Evolutionary conservation across 495 filamentous ascomycete species (phyloP), one percentile per base, ranked within the genome.

Genomic region (Penicillium turbatum): DNA sequence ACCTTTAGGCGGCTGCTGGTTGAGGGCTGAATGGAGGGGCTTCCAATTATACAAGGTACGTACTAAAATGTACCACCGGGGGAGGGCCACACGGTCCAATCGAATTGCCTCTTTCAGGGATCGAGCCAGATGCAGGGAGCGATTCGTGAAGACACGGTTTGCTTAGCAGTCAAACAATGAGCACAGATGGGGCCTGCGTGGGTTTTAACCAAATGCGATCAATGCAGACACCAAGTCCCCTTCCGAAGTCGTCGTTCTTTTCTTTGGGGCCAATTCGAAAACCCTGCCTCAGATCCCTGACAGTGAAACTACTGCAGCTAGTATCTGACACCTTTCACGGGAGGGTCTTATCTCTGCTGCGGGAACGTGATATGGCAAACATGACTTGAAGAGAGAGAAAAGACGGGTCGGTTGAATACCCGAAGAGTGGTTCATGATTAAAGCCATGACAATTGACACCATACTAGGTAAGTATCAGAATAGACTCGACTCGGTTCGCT

Each of bases 11-110:
- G 60, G 57, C 61, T 64, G 66, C 68, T 35, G 21, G 32, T 2
- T 53, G 60, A 64, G 40, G 39, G 47, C 48, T 62, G 53, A 57
- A 51, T 57, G 57, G 56, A 59, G 53, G 66, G 64, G 57, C 54
- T 51, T 35, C 55, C 55, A 51, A 54, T 61, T 40, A 61, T 66
- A 62, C 59, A 54, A 56, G 49, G 45, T 59, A 49, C 59, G 64
- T 64, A 65, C 70, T 63, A 64, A 68, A 58, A 57, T 53, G 65
- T 62, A 64, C 64, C 48, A 64, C 63, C 48, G 60, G 56, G 35
- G 39, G 53, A 61, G 31, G 38, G 52, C 62, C 53, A 50, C 10
- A 51, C 57, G 60, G 54, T 54, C 57, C 52, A 64, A 56, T 56
- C 49, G 57, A 54, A 58, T 45, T 42, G n/a, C 40, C 42, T 47